A percentile compares a stretch with the other conserved stretches of the same genome.
phyloP scores from a whole-genome alignment of 257 asterid genomes.

The Solanum appendiculatum region DNA sequence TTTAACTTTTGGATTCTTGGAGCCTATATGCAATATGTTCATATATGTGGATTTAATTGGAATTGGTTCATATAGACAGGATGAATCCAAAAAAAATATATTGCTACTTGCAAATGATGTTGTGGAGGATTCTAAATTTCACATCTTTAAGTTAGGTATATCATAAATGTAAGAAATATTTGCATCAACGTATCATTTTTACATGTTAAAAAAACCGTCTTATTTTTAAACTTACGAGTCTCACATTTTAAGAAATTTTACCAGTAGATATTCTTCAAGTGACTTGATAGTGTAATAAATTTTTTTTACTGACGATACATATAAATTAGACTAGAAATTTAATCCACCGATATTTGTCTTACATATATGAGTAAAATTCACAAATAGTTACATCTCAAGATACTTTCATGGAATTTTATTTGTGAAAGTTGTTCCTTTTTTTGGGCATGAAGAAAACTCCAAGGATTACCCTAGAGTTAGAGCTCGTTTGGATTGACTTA shows the following conservation, averaged over 20 bases:
- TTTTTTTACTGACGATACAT: neutral
- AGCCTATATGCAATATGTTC: neutral
- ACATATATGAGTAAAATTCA: too few species aligned
- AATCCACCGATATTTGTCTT: too few species aligned
- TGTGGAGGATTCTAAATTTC: neutral
- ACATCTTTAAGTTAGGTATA: neutral
- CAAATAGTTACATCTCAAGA: too few species aligned
- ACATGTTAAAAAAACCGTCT: neutral
- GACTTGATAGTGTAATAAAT: neutral
- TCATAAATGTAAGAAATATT: neutral
- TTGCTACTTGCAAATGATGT: neutral
- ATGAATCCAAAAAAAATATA: neutral
- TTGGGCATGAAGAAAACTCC: neutral
- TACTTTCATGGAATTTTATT: too few species aligned
- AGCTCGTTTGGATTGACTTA: too few species aligned
- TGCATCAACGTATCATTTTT: neutral
- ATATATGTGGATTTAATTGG: neutral
- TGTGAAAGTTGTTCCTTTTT: neutral
- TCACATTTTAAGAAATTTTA: neutral
- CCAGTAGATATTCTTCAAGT: neutral
- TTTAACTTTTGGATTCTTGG: neutral
- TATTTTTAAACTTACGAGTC: neutral
- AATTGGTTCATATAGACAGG: neutral
- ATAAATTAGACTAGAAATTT: neutral
- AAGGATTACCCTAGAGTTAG: too few species aligned